Conservation (phyloP, 192 early-diverging fungal genomes). For the Umbelopsis vinacea region DNA sequence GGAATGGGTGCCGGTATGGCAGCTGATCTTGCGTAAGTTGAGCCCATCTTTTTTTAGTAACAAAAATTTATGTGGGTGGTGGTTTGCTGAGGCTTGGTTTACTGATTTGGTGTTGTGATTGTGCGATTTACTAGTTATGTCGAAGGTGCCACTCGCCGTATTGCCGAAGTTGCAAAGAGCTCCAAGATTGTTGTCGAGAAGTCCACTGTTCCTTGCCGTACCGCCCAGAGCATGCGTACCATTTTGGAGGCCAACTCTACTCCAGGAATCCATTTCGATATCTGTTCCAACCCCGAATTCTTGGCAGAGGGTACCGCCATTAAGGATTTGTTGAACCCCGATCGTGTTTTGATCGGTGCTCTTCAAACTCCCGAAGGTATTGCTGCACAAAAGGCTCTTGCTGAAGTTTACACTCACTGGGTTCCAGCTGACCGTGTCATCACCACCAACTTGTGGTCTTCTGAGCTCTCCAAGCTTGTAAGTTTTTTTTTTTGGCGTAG, state of each 20-base stretch:
- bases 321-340: slow-evolving; percentile 80
- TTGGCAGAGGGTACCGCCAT: slow-evolving; percentile 93
- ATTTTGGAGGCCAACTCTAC: slow-evolving; percentile 82
- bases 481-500: slow-evolving; percentile 18
- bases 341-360: slow-evolving; percentile 89
- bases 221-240: slow-evolving; percentile 81
- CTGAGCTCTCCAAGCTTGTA: slow-evolving; percentile 90
- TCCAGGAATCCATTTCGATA: slow-evolving; percentile 74
- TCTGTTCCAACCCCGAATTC: slow-evolving; percentile 95
- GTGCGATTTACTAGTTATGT: slow-evolving; percentile 60
- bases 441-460: slow-evolving; percentile 93
- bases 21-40: slow-evolving; percentile 79
- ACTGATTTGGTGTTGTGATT: slow-evolving; percentile 12
- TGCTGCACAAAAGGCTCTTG: slow-evolving; percentile 77
- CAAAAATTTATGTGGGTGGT: neutral
- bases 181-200: slow-evolving; percentile 94
- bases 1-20: slow-evolving; percentile 81
- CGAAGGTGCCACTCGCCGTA: slow-evolving; percentile 79
- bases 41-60: slow-evolving; percentile 19
- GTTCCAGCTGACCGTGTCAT: slow-evolving; percentile 83
- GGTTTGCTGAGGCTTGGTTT: slow-evolving; percentile 1
- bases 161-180: slow-evolving; percentile 77
- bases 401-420: slow-evolving; percentile 85
- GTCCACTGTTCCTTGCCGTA: slow-evolving; percentile 94
- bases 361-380: slow-evolving; percentile 70